phyloP scores from a whole-genome alignment of 2,329 filamentous ascomycete species.

The Zymoseptoria passerinii region DNA sequence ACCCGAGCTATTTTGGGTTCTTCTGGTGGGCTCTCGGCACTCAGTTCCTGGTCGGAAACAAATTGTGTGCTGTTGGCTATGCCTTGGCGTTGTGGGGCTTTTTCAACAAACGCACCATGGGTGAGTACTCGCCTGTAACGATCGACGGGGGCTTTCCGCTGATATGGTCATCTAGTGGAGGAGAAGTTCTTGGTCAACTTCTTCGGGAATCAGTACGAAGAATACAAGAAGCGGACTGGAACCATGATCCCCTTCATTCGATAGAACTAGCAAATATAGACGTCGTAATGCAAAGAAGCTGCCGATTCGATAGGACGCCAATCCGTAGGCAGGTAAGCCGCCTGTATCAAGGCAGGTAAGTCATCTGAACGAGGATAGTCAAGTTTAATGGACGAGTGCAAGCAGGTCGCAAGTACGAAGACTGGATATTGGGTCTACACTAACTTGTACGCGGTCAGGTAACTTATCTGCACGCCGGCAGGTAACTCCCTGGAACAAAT shows the following conservation, averaged over 20 bases:
- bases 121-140: slow-evolving; percentile 31
- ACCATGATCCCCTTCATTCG: slow-evolving; percentile 74
- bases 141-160: slow-evolving; percentile 1
- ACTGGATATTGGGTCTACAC: no score
- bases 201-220: slow-evolving; percentile 73
- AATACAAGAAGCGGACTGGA: slow-evolving; percentile 62
- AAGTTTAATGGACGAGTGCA: no score
- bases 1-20: slow-evolving; percentile 95
- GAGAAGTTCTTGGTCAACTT: slow-evolving; percentile 70
- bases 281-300: not conserved
- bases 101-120: slow-evolving; percentile 62
- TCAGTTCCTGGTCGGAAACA: slow-evolving; percentile 81
- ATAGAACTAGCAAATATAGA: not conserved
- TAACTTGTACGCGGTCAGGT: no score
- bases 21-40: slow-evolving; percentile 98
- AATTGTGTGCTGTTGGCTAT: slow-evolving; percentile 68
- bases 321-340: no score
- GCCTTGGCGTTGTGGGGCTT: slow-evolving; percentile 73
- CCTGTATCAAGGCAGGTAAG: no score
- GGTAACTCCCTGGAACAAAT: not conserved
- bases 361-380: no score
- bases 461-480: not conserved
- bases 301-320: no score
- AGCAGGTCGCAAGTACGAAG: no score
- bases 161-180: slow-evolving; percentile 48